Base-by-base conservation (phyloP, 179 eudicot genomes). In the Sideroxylon spinosum region DNA sequence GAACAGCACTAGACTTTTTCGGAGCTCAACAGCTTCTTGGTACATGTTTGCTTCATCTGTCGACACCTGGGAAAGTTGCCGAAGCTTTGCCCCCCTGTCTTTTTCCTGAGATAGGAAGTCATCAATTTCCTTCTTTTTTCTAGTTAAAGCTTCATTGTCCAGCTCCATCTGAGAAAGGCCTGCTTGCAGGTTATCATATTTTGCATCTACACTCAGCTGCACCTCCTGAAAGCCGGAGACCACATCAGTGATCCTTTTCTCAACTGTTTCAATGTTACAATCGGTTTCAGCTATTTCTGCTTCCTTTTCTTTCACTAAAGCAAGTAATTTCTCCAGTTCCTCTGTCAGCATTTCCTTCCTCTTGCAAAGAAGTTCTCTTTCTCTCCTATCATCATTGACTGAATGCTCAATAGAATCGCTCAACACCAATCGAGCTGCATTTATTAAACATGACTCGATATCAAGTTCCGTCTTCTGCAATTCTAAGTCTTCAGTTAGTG, bases 301-400 rank as follows among this genome's bases (percentile, higher is more conserved):
- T 82, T 92, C 92, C 82, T 92, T 92, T 78, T 81, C 86, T 80
- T 81, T 86, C 74, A 88, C 94, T 80, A 92, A 86, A 52, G 84
- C 82, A 84, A 89, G 80, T 68, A 92, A 90, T 77, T 81, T 85
- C 71, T 87, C 87, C 74, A 92, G 80, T 81, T 92, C 97, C 56
- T 83, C 85, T 25, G 84, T 68, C 84, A 92, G 71, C 37, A 75
- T 59, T 62, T 82, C 79, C 75, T 89, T 92, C 72, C 76, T 86
- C 74, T 81, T 78, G 52, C 67, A 76, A 80, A 92, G 97, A 71
- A 84, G 69, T 76, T 84, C 87, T 80, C 83, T 90, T 79, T 92
- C 97, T 82, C 81, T 83, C 28, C 68, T 82, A 72, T 90, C 94
- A 81, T 81, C 81, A 80, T 89, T 87, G 66, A 85, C 88, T 81